Percentiles rank a stretch among this genome's conserved stretches.
Evolutionary conservation across 2,329 filamentous ascomycete genomes (phyloP).

Genomic region (Exophiala sideris): DNA sequence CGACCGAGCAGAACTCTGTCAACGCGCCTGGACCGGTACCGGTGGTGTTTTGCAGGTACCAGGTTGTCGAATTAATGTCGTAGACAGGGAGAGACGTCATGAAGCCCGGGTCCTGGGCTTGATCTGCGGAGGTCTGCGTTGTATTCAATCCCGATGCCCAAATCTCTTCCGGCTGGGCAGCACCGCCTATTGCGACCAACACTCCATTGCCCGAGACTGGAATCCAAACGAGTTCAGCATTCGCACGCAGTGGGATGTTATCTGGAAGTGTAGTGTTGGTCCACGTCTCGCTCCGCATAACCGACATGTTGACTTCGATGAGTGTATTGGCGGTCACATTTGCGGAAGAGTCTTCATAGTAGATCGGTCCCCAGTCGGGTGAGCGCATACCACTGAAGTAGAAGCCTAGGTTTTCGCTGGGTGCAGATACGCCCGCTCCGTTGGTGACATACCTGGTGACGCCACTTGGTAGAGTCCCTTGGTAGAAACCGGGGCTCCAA

Average conservation of each 20-base stretch:
- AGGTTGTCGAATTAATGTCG: slow-evolving; percentile 33
- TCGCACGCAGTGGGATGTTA: slow-evolving; percentile 55
- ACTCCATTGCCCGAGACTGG: slow-evolving; percentile 38
- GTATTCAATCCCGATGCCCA: slow-evolving; percentile 21
- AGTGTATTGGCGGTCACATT: slow-evolving; percentile 51
- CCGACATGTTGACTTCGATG: slow-evolving; percentile 59
- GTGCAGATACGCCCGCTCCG: slow-evolving; percentile 61
- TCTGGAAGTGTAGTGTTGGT: slow-evolving; percentile 53
- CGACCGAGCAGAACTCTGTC: slow-evolving; percentile 41
- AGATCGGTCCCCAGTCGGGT: slow-evolving; percentile 45
- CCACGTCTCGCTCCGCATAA: slow-evolving; percentile 53
- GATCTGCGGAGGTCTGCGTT: slow-evolving; percentile 17
- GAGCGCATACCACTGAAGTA: slow-evolving; percentile 66
- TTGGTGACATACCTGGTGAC: slow-evolving; percentile 63
- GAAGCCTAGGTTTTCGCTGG: slow-evolving; percentile 68
- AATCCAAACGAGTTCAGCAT: slow-evolving; percentile 64
- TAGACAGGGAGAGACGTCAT: slow-evolving; percentile 40
- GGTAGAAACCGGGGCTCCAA: slow-evolving; percentile 46
- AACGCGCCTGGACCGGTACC: slow-evolving; percentile 35
- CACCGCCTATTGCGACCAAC: slow-evolving; percentile 40
- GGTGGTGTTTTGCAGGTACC: slow-evolving; percentile 43
- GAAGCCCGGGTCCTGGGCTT: slow-evolving; percentile 30
- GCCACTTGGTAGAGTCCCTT: slow-evolving; percentile 40
- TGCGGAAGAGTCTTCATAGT: slow-evolving; percentile 51
- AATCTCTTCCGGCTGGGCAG: slow-evolving; percentile 26